Conservation (phyloP, 257 asterid genomes). For the Solanum acaule region DNA sequence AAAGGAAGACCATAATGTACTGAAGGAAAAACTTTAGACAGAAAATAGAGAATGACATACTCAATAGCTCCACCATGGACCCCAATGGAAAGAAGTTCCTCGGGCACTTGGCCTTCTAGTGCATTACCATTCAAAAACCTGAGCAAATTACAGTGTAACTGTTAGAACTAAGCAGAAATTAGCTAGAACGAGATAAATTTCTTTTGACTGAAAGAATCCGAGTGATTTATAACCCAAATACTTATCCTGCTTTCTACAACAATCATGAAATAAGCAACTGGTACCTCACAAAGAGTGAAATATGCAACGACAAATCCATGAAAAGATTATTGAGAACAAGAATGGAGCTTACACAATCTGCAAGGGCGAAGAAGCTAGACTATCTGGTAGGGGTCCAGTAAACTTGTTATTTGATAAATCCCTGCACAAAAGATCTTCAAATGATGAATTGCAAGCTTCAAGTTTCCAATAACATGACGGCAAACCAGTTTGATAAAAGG, state of each 20-base stretch:
- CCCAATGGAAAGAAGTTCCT: constrained; percentile 78
- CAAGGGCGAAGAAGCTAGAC: constrained; percentile 62
- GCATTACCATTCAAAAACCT: constrained; percentile 66
- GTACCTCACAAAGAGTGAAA: not conserved
- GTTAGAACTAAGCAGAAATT: not conserved
- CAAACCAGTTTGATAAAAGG: not conserved
- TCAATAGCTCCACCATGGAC: constrained; percentile 96
- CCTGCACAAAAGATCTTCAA: constrained; percentile 41
- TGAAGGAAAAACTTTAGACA: not conserved
- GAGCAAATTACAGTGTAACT: not conserved
- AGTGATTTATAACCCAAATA: not conserved
- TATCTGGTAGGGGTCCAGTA: constrained; percentile 71
- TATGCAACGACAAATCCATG: not conserved
- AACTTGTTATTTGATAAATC: constrained; percentile 77
- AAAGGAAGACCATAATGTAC: not conserved
- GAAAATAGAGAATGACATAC: constrained; percentile 33
- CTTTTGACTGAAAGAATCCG: not conserved
- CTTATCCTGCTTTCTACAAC: not conserved
- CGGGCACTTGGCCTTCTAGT: constrained; percentile 81
- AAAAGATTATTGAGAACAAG: not conserved
- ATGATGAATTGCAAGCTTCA: not conserved
- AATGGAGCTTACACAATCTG: constrained; percentile 70
- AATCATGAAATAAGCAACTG: not conserved
- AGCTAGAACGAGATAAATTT: not conserved
- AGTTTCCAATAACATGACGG: not conserved